These are phyloP conservation scores for Panicum miliaceum DNA, from an alignment of 176 grass and related monocot genomes.

Conservation along the genomic window DNA sequence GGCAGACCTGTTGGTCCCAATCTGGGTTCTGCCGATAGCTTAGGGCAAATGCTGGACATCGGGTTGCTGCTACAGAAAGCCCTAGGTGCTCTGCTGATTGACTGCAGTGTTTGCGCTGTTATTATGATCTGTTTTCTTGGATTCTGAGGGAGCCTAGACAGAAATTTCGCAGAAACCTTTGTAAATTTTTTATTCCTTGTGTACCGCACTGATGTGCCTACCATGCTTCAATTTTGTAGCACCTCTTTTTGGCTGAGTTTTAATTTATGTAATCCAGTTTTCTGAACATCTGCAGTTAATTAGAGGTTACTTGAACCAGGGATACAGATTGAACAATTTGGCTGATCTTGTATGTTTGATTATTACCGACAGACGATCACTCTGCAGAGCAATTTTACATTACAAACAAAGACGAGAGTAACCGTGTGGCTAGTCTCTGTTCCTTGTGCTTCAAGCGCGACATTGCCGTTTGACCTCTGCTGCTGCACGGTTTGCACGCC, in stretches of 20 bases:
- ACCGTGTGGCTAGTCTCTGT: neutral
- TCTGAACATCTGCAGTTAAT: neutral
- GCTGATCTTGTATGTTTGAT: conserved; percentile 9
- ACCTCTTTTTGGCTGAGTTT: neutral
- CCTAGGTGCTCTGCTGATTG: conserved; percentile 61
- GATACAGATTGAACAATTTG: neutral
- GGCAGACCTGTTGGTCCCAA: conserved; percentile 32
- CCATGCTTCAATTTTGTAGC: conserved; percentile 15
- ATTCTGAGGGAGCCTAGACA: conserved; percentile 43
- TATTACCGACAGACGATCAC: neutral
- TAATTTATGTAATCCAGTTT: conserved; percentile 11
- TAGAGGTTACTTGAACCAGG: neutral
- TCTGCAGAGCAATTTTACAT: neutral
- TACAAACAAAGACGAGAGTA: neutral
- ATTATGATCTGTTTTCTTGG: conserved; percentile 77
- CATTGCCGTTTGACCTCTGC: too few species aligned
- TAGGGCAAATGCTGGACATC: conserved; percentile 61
- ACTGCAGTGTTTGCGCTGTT: conserved; percentile 73
- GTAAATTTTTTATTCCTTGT: neutral
- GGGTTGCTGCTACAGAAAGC: conserved; percentile 65
- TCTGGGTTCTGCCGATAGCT: conserved; percentile 49
- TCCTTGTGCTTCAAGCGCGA: neutral
- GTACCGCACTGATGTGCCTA: neutral
- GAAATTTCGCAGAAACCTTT: neutral
- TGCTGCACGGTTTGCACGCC: neutral